Evolutionary conservation across 768 basidiomycete genomes (phyloP).

Genomic region (Clitopilus passeckerianus): DNA sequence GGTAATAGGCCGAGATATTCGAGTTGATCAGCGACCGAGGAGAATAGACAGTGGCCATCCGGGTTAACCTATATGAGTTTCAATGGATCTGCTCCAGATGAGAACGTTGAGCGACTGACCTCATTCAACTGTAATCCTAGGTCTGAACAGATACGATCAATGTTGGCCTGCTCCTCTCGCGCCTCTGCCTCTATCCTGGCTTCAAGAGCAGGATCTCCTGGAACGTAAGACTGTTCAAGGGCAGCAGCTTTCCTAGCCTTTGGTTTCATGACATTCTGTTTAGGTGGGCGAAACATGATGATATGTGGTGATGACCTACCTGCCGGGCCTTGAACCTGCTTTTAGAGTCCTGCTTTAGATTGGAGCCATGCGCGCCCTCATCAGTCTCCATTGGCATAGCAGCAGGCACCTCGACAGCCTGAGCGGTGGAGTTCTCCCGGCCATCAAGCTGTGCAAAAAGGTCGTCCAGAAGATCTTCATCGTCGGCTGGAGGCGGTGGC

Average conservation of each 20-base stretch:
- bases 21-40: conserved; percentile 91
- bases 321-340: conserved; percentile 66
- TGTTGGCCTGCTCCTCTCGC: conserved; percentile 61
- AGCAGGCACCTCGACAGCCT: conserved; percentile 31
- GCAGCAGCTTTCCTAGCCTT: conserved; percentile 73
- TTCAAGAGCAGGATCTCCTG: conserved; percentile 54
- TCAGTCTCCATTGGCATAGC: conserved; percentile 21
- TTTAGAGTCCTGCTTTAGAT: conserved; percentile 56
- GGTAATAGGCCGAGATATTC: conserved; percentile 64
- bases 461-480: conserved; percentile 67
- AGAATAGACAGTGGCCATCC: conserved; percentile 95
- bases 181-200: conserved; percentile 60
- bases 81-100: not conserved
- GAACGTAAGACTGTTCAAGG: conserved; percentile 45
- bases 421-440: conserved; percentile 25
- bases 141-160: conserved; percentile 59
- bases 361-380: conserved; percentile 18
- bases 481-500: conserved; percentile 29
- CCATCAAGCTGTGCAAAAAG: conserved; percentile 75
- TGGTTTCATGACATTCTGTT: not conserved
- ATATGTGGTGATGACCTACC: conserved; percentile 29
- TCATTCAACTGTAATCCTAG: conserved; percentile 63
- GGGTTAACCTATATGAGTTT: conserved; percentile 65
- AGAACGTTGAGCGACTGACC: conserved; percentile 30
- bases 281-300: not conserved